Conservation (phyloP, 1,284 basidiomycete species). For the Naganishia liquefaciens region DNA sequence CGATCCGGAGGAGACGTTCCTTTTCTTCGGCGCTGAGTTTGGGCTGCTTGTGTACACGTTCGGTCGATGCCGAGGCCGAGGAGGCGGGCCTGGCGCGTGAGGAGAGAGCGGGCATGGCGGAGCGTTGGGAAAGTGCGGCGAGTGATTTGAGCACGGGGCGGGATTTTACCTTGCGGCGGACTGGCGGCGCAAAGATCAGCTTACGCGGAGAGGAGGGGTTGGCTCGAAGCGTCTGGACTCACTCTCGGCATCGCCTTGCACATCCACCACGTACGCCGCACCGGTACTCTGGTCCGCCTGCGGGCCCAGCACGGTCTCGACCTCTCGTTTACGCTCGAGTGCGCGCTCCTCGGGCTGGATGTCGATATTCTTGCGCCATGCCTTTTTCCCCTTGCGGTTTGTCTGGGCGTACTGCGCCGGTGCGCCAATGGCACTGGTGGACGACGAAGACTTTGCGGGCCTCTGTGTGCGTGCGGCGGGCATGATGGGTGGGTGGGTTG, state of each 20-base stretch:
- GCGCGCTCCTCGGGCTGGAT: conserved; percentile 71
- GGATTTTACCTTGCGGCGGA: conserved; percentile 56
- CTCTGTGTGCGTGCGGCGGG: conserved; percentile 13
- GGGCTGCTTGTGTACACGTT: conserved; percentile 47
- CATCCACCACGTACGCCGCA: conserved; percentile 76
- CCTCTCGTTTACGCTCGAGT: conserved; percentile 70
- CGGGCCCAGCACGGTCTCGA: conserved; percentile 70
- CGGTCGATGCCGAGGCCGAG: conserved; percentile 37
- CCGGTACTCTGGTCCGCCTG: conserved; percentile 64
- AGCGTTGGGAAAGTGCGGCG: conserved; percentile 79
- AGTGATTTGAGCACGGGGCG: conserved; percentile 56
- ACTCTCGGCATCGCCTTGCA: conserved; percentile 67
- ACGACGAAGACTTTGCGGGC: conserved; percentile 28
- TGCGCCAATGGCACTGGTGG: conserved; percentile 52
- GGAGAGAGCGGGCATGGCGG: conserved; percentile 77
- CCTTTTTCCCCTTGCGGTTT: conserved; percentile 82
- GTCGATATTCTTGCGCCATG: conserved; percentile 91
- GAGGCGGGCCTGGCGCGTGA: conserved; percentile 53
- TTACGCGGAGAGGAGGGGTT: too few relatives aligned
- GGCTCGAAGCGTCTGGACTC: not conserved
- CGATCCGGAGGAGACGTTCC: conserved; percentile 70
- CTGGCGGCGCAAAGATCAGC: conserved; percentile 44
- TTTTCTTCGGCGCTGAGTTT: conserved; percentile 66
- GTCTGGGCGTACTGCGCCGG: conserved; percentile 70
- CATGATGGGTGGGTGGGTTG: conserved; percentile 12